Percentiles rank a stretch among this genome's conserved stretches.
Evolutionary conservation across 1,139 yeast genomes (phyloP).

Genomic region (Kurtzmaniella quercitrusa): DNA sequence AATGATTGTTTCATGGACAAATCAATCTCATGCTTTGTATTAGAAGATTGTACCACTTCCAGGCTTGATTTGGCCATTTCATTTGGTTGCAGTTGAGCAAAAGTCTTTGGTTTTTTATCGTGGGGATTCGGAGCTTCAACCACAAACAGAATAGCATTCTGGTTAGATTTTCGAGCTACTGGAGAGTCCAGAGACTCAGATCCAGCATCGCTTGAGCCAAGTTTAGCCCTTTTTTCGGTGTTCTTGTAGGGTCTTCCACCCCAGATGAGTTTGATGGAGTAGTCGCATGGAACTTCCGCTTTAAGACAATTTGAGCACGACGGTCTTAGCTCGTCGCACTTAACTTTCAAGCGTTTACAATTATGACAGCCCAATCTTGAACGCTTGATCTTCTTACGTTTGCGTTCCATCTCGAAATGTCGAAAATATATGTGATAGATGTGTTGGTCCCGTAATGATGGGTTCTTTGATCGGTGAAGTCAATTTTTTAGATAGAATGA

Average conservation of each 20-base stretch:
- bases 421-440: too few species aligned
- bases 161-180: background rate
- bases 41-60: background rate
- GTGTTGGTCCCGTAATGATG: too few species aligned
- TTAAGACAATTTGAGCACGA: constrained; percentile 56
- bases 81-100: background rate
- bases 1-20: background rate
- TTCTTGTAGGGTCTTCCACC: constrained; percentile 66
- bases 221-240: constrained; percentile 30
- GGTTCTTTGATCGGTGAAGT: too few species aligned
- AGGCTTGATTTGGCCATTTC: background rate
- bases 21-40: background rate
- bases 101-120: background rate
- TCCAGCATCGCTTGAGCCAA: constrained; percentile 13
- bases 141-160: constrained; percentile 1
- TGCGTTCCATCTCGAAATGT: background rate
- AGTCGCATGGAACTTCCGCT: constrained; percentile 52
- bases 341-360: constrained; percentile 65
- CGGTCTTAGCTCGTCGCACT: constrained; percentile 73
- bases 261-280: constrained; percentile 65
- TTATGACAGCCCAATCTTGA: constrained; percentile 58
- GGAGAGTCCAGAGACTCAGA: background rate
- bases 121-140: background rate
- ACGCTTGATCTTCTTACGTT: constrained; percentile 10
- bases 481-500: background rate